Conservation (phyloP, 2,329 filamentous ascomycete species). For the Colletotrichum sp. region DNA sequence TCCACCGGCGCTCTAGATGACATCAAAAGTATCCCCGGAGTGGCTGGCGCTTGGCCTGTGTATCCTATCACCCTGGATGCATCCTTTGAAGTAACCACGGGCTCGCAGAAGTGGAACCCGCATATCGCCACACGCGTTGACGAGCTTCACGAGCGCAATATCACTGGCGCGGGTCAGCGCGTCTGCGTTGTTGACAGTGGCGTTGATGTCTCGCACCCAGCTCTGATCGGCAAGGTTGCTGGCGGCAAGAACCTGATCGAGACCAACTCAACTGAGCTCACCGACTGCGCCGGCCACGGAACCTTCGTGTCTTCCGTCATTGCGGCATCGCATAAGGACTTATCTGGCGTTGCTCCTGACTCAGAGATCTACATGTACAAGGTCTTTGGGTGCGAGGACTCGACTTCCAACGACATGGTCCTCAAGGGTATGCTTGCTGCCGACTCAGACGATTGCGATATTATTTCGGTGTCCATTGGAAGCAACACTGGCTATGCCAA, state of each 20-base stretch:
- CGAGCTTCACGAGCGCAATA: conserved; percentile 20
- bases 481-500: conserved; percentile 20
- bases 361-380: conserved; percentile 29
- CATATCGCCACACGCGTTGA: conserved; percentile 20
- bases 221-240: conserved; percentile 17
- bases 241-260: conserved; percentile 25
- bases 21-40: conserved; percentile 12
- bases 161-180: conserved; percentile 24
- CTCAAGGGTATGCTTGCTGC: conserved; percentile 25
- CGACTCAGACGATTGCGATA: conserved; percentile 26
- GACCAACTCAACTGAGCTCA: not conserved
- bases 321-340: conserved; percentile 1
- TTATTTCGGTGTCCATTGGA: conserved; percentile 23
- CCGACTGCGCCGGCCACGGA: conserved; percentile 25
- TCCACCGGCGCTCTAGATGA: conserved; percentile 7
- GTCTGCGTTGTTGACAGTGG: conserved; percentile 26
- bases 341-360: conserved; percentile 24
- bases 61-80: conserved; percentile 22
- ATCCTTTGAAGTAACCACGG: conserved; percentile 5
- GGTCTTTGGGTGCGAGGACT: conserved; percentile 24
- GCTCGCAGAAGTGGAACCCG: conserved; percentile 21
- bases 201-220: conserved; percentile 20
- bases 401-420: conserved; percentile 24
- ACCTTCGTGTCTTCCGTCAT: conserved; percentile 23
- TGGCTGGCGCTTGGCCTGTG: conserved; percentile 6